These are phyloP conservation scores for Chondrus crispus DNA, from an alignment of 23 red algal species.

Conservation along the genomic window DNA sequence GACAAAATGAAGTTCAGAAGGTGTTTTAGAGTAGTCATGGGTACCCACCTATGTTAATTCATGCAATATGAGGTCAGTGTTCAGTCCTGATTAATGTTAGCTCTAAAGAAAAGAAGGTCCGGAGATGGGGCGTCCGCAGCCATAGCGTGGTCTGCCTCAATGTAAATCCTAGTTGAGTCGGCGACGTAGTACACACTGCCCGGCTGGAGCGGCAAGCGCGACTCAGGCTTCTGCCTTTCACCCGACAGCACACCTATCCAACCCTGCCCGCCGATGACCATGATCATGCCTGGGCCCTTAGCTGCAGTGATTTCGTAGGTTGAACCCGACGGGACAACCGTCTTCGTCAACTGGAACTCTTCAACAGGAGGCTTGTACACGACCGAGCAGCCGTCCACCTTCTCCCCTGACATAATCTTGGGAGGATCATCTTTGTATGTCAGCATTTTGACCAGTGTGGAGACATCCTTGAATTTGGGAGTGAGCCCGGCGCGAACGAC, in stretches of 20 bases:
- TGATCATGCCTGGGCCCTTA: conserved; percentile 26
- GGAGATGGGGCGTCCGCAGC: not conserved
- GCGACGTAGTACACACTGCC: conserved; percentile 65
- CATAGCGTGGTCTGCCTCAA: not conserved
- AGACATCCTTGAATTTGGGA: conserved; percentile 92
- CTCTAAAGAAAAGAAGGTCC: conserved; percentile 36
- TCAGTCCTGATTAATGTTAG: conserved; percentile 9
- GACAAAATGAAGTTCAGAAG: too few species aligned
- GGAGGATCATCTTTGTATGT: conserved; percentile 67
- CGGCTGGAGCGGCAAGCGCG: conserved; percentile 8
- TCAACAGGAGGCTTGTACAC: conserved; percentile 62
- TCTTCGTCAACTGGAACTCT: conserved; percentile 68
- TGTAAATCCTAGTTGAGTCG: not conserved
- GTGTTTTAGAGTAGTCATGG: not conserved
- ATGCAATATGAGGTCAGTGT: not conserved
- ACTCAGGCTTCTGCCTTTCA: not conserved
- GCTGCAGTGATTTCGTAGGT: not conserved
- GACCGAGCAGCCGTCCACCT: not conserved
- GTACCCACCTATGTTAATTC: not conserved
- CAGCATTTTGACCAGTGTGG: conserved; percentile 84
- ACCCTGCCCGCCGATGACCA: conserved; percentile 38
- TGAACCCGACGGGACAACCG: not conserved
- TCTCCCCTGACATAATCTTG: conserved; percentile 29
- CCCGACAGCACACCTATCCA: not conserved
- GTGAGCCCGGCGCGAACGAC: conserved; percentile 98